These are phyloP conservation scores for Salix arbutifolia DNA, from an alignment of 345 rosid genomes.

Conservation along the genomic window DNA sequence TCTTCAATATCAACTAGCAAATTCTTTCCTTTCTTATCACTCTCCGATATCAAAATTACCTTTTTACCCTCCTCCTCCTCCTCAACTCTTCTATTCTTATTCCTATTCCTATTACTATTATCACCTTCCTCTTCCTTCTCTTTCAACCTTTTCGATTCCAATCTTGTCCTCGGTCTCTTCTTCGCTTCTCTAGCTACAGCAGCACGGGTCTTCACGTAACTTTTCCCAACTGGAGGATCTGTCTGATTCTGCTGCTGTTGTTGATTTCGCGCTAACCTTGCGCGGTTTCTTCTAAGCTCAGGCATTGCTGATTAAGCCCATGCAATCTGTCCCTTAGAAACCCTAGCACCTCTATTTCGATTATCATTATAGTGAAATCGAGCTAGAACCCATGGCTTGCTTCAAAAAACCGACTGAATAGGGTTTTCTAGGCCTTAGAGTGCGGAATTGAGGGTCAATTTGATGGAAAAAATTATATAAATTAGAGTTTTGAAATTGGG, in stretches of 20 bases:
- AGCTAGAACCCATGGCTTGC: neutral
- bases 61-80: neutral
- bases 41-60: neutral
- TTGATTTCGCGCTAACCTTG: conserved; percentile 48
- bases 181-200: conserved; percentile 24
- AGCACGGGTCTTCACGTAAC: conserved; percentile 38
- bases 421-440: neutral
- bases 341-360: neutral
- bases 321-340: conserved; percentile 10
- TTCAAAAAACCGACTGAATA: neutral
- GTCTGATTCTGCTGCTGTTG: conserved; percentile 19
- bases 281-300: conserved; percentile 45
- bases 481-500: neutral
- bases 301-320: conserved; percentile 26
- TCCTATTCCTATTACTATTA: neutral
- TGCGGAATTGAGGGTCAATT: neutral
- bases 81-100: neutral
- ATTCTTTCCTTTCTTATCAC: conserved; percentile 1
- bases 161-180: conserved; percentile 51
- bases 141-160: conserved; percentile 38
- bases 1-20: conserved; percentile 4
- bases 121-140: conserved; percentile 38
- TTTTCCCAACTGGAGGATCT: neutral
- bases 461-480: neutral
- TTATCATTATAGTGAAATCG: conserved; percentile 18